These are phyloP conservation scores for Sporopachydermia cereana DNA, from an alignment of 1,139 yeast genomes.

Conservation along the genomic window DNA sequence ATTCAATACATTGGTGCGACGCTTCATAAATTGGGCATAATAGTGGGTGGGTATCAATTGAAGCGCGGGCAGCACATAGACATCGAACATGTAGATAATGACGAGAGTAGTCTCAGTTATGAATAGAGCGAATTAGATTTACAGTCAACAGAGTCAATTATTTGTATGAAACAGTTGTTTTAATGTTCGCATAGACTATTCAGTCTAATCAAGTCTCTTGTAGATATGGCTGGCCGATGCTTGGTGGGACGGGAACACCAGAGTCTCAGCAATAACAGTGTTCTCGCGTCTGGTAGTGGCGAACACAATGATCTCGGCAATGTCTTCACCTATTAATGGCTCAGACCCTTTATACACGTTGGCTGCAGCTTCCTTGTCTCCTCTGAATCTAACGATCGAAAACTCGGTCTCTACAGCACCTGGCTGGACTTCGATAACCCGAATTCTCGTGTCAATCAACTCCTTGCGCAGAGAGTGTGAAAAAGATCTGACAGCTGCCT, in stretches of 20 bases:
- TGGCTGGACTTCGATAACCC: conserved; percentile 79
- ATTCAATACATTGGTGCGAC: conserved; percentile 38
- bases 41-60: too few relatives aligned
- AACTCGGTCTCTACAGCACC: conserved; percentile 88
- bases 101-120: too few relatives aligned
- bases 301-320: conserved; percentile 73
- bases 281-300: conserved; percentile 57
- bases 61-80: too few relatives aligned
- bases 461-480: conserved; percentile 71
- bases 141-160: too few relatives aligned
- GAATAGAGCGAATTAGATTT: too few relatives aligned
- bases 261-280: conserved; percentile 67
- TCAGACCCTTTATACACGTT: conserved; percentile 61
- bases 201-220: conserved; percentile 21
- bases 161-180: too few relatives aligned
- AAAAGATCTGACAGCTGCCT: conserved; percentile 71
- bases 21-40: neutral
- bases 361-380: conserved; percentile 58
- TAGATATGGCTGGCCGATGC: conserved; percentile 58
- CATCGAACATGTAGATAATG: too few relatives aligned
- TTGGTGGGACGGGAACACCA: conserved; percentile 70
- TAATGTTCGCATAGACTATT: too few relatives aligned
- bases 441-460: conserved; percentile 54
- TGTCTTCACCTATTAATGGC: conserved; percentile 66
- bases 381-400: conserved; percentile 62